Conservation (phyloP, 2,329 filamentous ascomycete genomes). For the Talaromyces sp. region DNA sequence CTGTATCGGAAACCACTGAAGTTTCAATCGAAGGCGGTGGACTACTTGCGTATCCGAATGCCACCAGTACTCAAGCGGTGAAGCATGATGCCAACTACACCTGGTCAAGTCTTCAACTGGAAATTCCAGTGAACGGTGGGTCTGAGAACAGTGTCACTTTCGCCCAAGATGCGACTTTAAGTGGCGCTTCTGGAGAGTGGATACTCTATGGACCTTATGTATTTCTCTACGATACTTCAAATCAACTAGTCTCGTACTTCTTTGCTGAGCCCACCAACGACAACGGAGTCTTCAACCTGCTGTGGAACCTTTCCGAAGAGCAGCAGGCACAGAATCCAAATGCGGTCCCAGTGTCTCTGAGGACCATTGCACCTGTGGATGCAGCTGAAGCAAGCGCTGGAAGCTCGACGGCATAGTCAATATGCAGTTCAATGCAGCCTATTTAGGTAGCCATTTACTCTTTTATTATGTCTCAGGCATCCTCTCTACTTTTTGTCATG, state of each 20-base stretch:
- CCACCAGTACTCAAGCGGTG: background rate
- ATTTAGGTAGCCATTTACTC: background rate
- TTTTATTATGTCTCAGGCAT: background rate
- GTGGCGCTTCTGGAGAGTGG: background rate
- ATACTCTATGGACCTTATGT: constrained; percentile 1
- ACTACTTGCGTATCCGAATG: constrained; percentile 7
- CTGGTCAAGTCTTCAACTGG: background rate
- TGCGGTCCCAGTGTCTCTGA: background rate
- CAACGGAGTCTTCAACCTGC: background rate
- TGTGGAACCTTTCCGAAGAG: constrained; percentile 1
- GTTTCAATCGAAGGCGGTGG: background rate
- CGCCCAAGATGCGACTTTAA: background rate
- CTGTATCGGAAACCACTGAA: background rate
- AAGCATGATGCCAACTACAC: background rate
- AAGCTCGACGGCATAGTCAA: background rate
- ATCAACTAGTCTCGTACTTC: constrained; percentile 1
- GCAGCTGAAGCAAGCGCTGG: background rate
- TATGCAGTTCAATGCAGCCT: background rate
- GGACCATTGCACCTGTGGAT: background rate
- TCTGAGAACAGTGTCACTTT: background rate
- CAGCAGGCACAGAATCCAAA: constrained; percentile 1
- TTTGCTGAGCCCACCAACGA: constrained; percentile 1
- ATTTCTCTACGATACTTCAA: background rate
- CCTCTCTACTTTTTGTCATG: background rate
- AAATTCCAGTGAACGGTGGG: background rate